Base-by-base conservation (phyloP, 1,284 basidiomycete genomes). In the Sanghuangporus baumii region DNA sequence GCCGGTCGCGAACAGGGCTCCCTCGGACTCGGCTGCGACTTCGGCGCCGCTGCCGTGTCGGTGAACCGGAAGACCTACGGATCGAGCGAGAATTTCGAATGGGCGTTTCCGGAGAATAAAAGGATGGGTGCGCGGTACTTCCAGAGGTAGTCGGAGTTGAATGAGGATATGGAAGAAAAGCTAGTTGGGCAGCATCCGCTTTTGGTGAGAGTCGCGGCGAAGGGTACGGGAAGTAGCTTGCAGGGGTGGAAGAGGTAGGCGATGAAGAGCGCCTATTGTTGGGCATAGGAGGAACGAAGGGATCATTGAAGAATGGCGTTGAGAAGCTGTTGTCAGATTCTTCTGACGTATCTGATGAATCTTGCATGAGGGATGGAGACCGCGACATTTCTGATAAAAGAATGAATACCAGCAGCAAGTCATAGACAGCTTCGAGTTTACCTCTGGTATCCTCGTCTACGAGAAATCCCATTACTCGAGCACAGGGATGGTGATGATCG, bases 151-250 rank as follows among this genome's bases (percentile, higher is more conserved):
- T 18, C 6, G 36, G 36, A 9, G 57, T 26, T 14, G 56, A 7
- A 41, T 63, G 61, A 6, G 61, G 61, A 43, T 63, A 48, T 14
- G 61, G 61, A 20, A 63, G 61, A 41, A 63, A 63, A n/a, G 61
- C 55, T 1, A 63, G 57, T 23, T 63, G 56, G 6, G 61, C 51
- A 6, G 56, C 48, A 37, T 58, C 57, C 18, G 40, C 37, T n/a
- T 60, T 60, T 2, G 51, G 59, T 11, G 59, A 55, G 16, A 55
- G 51, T 11, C 54, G 54, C 34, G n/a, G 54, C n/a, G 57, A 47
- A 48, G 57, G 31, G 2, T 16, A 7, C 9, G 43, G 3, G 6
- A 36, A 18, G 18, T 20, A 36, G 5, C 8, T 20, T 31, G 57
- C 6, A 23, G 46, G 16, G 18, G 36, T 11, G 6, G 54, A 36